Conservation (phyloP, 805 yeast species). For the Komagataella pseudopastoris region DNA sequence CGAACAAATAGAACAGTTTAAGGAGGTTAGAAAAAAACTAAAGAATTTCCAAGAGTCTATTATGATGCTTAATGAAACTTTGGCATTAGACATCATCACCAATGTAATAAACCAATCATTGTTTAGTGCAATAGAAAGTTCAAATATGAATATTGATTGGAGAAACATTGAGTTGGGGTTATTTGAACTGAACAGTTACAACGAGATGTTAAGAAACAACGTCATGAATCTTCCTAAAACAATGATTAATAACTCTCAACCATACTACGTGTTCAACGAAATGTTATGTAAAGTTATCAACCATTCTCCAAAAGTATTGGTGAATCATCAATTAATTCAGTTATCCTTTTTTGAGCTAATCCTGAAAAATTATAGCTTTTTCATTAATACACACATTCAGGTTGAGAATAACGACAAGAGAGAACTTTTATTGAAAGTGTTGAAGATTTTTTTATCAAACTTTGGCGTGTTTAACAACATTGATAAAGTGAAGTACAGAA, state of each 20-base stretch:
- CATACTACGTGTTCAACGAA: constrained; percentile 46
- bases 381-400: constrained; percentile 27
- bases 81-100: constrained; percentile 21
- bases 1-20: constrained; percentile 65
- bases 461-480: constrained; percentile 69
- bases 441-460: constrained; percentile 68
- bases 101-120: constrained; percentile 34
- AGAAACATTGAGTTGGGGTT: constrained; percentile 76
- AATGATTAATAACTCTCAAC: constrained; percentile 52
- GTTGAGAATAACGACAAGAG: constrained; percentile 26
- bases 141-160: constrained; percentile 40
- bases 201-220: constrained; percentile 71
- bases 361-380: constrained; percentile 61
- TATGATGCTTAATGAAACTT: constrained; percentile 25
- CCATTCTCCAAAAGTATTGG: constrained; percentile 21
- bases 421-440: constrained; percentile 43
- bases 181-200: constrained; percentile 64
- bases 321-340: constrained; percentile 75
- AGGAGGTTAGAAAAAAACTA: constrained; percentile 63
- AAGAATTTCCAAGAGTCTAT: constrained; percentile 78
- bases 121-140: constrained; percentile 7
- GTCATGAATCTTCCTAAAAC: constrained; percentile 57
- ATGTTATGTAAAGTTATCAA: constrained; percentile 35
- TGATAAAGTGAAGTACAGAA: constrained; percentile 65
- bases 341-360: constrained; percentile 73